These are phyloP conservation scores for Pyrenophora graminea DNA, from an alignment of 2,329 filamentous ascomycete species.

Conservation along the genomic window DNA sequence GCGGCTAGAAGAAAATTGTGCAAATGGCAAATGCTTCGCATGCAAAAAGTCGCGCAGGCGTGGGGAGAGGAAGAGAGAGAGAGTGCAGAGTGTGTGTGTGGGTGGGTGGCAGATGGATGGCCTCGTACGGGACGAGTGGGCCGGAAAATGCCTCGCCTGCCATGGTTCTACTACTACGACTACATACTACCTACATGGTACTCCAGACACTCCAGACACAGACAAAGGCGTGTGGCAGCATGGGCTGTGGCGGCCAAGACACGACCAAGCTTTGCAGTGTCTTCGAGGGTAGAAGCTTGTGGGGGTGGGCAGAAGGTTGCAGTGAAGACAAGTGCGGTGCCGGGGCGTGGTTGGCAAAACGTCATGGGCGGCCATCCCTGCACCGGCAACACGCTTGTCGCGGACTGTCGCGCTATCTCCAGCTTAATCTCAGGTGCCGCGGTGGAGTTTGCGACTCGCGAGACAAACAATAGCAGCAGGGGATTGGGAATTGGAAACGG, in stretches of 20 bases:
- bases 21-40: slow-evolving; percentile 15
- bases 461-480: neutral
- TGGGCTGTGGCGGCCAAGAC: slow-evolving; percentile 5
- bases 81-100: neutral
- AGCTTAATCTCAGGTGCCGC: slow-evolving; percentile 29
- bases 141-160: slow-evolving; percentile 10
- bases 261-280: slow-evolving; percentile 7
- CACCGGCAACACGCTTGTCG: slow-evolving; percentile 12
- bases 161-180: too few relatives aligned
- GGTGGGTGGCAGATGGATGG: neutral
- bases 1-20: slow-evolving; percentile 26
- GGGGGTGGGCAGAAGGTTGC: neutral
- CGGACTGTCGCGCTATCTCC: slow-evolving; percentile 26
- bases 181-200: too few relatives aligned
- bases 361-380: slow-evolving; percentile 14
- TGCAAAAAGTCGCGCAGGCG: slow-evolving; percentile 16
- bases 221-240: neutral
- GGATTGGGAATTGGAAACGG: neutral
- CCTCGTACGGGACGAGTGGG: slow-evolving; percentile 8
- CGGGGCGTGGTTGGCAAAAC: slow-evolving; percentile 9
- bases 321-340: slow-evolving; percentile 1
- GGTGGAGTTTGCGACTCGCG: slow-evolving; percentile 17
- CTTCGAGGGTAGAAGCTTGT: slow-evolving; percentile 9
- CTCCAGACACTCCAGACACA: too few relatives aligned
- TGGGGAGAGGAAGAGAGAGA: slow-evolving; percentile 2